Base-by-base conservation (phyloP, 768 basidiomycete species). In the Phlebiopsis gigantea region DNA sequence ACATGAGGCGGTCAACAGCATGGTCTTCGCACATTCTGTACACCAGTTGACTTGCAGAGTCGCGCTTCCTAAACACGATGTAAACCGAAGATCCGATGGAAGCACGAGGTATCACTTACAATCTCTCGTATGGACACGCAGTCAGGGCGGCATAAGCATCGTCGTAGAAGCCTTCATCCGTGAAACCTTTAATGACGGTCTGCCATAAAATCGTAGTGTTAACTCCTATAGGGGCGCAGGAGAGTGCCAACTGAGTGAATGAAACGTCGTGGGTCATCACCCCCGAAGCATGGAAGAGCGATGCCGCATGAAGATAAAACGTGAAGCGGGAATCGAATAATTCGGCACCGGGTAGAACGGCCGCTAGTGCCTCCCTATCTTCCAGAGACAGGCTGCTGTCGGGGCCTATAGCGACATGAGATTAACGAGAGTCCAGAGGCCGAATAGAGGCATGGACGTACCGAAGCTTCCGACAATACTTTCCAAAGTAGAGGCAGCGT, bases 11-110 rank as follows among this genome's bases (percentile, higher is more conserved):
- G 50, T 87, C 86, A 17, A 93, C 81, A 31, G 90, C 85, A 65
- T 88, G 81, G 56, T 87, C 85, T 68, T 97, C 93, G 68, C 96
- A 98, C 90, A 98, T 96, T 62, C 84, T 82, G 63, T 93, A 87
- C 57, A 93, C 85, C 49, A 99, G 77, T 59, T 89, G 87, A 48
- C 84, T 83, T 24, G 91, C 80, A 65, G 84, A 88, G 61, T 94
- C 93, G 49, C 83, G 82, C 74, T 87, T 90, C 65, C 94, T 97
- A 69, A 34, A 45, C 26, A 51, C 28, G 31, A 24, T 47, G 46
- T 61, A 57, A 47, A 55, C 28, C 55, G 3, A 14, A 8, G 19
- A 7, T n/a, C 44, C 28, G 51, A 56, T 42, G 47, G 17, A 14
- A 43, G 34, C 44, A 26, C 17, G 8, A 26, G 17, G 31, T 29